A percentile compares a stretch with the other conserved stretches of the same genome.
phyloP scores from a whole-genome alignment of 352 stramenopile species.

The Globisporangium alternatum region DNA sequence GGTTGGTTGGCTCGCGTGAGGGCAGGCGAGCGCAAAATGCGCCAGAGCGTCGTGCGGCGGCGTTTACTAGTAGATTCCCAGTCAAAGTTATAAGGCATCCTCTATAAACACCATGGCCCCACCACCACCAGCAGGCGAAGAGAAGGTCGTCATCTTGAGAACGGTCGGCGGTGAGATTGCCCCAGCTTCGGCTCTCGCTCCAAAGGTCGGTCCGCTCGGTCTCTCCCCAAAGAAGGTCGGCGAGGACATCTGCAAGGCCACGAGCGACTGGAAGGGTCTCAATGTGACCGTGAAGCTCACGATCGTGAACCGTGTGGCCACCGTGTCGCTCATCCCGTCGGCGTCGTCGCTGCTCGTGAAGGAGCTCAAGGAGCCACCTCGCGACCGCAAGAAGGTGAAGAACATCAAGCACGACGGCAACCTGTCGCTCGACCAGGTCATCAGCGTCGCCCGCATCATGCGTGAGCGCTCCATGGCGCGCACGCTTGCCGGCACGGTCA shows the following conservation, averaged over 20 bases:
- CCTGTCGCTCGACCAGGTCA: slow-evolving; percentile 99
- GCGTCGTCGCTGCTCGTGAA: slow-evolving; percentile 99
- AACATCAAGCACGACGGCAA: slow-evolving; percentile 99
- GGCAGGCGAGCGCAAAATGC: neutral
- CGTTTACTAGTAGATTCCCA: slow-evolving; percentile 22
- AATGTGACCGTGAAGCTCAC: slow-evolving; percentile 99
- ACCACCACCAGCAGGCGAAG: slow-evolving; percentile 86
- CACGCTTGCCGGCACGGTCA: slow-evolving; percentile 95
- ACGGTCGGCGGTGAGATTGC: slow-evolving; percentile 99
- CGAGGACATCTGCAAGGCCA: slow-evolving; percentile 99
- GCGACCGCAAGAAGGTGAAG: slow-evolving; percentile 99
- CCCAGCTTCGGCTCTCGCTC: slow-evolving; percentile 97
- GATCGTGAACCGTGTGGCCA: slow-evolving; percentile 98
- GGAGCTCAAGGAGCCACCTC: slow-evolving; percentile 98
- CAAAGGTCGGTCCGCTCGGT: slow-evolving; percentile 99
- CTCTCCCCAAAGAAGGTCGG: slow-evolving; percentile 99
- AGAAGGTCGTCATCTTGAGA: slow-evolving; percentile 96
- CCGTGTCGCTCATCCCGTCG: slow-evolving; percentile 96
- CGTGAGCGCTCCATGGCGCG: slow-evolving; percentile 97
- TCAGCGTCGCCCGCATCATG: slow-evolving; percentile 98
- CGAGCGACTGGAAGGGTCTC: slow-evolving; percentile 99
- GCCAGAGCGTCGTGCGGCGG: neutral
- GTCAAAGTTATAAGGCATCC: slow-evolving; percentile 51
- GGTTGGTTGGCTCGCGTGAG: slow-evolving; percentile 7
- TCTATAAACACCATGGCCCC: slow-evolving; percentile 91